Percentiles rank a stretch among this genome's conserved stretches.
These are phyloP conservation scores for Aspergillus pseudoviridinutans DNA, from an alignment of 2,329 filamentous ascomycete species.

Conservation along the genomic window DNA sequence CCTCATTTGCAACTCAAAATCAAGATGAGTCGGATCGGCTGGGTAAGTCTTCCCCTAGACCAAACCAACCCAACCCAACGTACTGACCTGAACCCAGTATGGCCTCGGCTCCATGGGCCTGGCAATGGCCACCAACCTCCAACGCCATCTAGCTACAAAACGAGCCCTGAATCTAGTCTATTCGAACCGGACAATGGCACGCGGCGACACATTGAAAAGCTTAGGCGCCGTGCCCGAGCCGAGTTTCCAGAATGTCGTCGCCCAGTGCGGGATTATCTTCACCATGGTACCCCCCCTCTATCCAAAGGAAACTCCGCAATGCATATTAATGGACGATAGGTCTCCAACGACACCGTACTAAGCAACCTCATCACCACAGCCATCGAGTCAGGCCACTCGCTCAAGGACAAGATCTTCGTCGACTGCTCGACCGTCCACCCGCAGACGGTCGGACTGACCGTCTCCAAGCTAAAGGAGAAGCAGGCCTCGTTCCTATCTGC, in stretches of 20 bases:
- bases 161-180: constrained; percentile 33
- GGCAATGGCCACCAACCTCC: constrained; percentile 43
- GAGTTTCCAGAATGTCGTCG: constrained; percentile 32
- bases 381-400: constrained; percentile 21
- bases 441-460: constrained; percentile 50
- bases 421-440: constrained; percentile 87
- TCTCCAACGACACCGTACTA: constrained; percentile 41
- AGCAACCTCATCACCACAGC: constrained; percentile 26
- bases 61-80: neutral
- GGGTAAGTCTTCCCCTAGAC: constrained; percentile 21
- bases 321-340: constrained; percentile 16
- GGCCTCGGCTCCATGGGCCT: constrained; percentile 46
- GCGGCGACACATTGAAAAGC: constrained; percentile 33
- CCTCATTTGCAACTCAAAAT: neutral
- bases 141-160: constrained; percentile 35
- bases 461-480: constrained; percentile 30
- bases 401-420: constrained; percentile 73
- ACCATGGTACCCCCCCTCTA: constrained; percentile 27
- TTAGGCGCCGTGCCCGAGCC: constrained; percentile 32
- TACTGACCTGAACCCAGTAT: constrained; percentile 24
- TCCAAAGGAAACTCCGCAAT: neutral
- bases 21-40: constrained; percentile 33
- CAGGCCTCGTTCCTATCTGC: constrained; percentile 37
- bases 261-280: constrained; percentile 38
- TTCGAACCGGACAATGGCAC: constrained; percentile 40